Evolutionary conservation across 495 filamentous ascomycete species (phyloP).

Genomic region (Aspergillus campestris): DNA sequence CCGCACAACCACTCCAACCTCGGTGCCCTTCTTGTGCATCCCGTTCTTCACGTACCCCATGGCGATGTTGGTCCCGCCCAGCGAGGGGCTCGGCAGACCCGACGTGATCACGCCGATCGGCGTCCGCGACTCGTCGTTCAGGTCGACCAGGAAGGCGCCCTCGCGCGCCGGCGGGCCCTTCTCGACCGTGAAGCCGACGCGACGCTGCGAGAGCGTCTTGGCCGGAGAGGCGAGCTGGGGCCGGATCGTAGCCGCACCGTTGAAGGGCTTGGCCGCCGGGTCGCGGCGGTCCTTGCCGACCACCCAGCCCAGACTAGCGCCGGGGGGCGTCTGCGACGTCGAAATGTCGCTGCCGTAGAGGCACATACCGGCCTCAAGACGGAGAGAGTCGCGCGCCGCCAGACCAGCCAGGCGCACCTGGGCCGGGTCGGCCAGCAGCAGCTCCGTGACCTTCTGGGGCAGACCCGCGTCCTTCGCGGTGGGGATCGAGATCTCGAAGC

Average conservation of each 20-base stretch:
- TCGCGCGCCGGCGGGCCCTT: conserved; percentile 81
- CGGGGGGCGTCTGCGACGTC: conserved; percentile 79
- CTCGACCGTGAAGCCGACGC: conserved; percentile 75
- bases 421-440: conserved; percentile 56
- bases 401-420: conserved; percentile 73
- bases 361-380: conserved; percentile 95
- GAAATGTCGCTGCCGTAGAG: conserved; percentile 96
- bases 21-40: conserved; percentile 77
- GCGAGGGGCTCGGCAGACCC: conserved; percentile 78
- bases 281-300: conserved; percentile 67
- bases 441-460: conserved; percentile 42
- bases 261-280: conserved; percentile 48
- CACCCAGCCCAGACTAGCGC: conserved; percentile 77
- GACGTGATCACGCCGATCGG: conserved; percentile 68
- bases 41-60: conserved; percentile 91
- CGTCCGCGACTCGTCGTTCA: conserved; percentile 46
- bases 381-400: conserved; percentile 82
- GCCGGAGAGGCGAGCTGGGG: conserved; percentile 53
- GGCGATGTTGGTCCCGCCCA: conserved; percentile 80
- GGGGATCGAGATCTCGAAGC: conserved; percentile 89
- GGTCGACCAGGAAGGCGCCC: conserved; percentile 68
- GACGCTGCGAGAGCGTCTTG: conserved; percentile 62
- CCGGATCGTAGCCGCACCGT: conserved; percentile 67
- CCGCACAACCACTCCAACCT: conserved; percentile 70
- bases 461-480: conserved; percentile 31